A percentile compares a stretch with the other conserved stretches of the same genome.
These are phyloP conservation scores for Erysimum cheiri DNA, from an alignment of 441 rosid species.

Conservation along the genomic window DNA sequence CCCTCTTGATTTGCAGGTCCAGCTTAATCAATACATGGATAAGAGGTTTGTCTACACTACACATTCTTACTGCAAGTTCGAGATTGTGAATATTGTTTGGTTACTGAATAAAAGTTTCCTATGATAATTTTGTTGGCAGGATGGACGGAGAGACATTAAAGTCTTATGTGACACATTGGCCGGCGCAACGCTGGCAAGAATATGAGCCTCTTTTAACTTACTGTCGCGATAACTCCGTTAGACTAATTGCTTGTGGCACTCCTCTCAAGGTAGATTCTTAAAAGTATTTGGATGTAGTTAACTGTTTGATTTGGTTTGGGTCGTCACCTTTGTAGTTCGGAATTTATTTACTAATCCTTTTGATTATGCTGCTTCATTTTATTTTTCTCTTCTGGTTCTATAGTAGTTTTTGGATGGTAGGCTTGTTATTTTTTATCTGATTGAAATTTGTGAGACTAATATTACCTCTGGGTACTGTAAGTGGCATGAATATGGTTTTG, in stretches of 20 bases:
- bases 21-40: slow-evolving; percentile 67
- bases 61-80: neutral
- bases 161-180: slow-evolving; percentile 71
- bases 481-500: slow-evolving; percentile 19
- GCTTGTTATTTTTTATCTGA: neutral
- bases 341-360: slow-evolving; percentile 6
- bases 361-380: slow-evolving; percentile 14
- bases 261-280: slow-evolving; percentile 69
- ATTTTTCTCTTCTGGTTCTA: neutral
- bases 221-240: slow-evolving; percentile 78
- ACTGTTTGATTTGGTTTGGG: neutral
- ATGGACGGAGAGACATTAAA: slow-evolving; percentile 77
- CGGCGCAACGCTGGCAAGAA: slow-evolving; percentile 79
- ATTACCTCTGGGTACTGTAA: slow-evolving; percentile 6
- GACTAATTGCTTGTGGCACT: slow-evolving; percentile 84
- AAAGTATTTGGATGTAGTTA: neutral
- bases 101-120: neutral
- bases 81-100: slow-evolving; percentile 4
- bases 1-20: slow-evolving; percentile 75
- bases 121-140: slow-evolving; percentile 55
- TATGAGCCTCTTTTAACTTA: slow-evolving; percentile 81
- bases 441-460: neutral
- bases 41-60: slow-evolving; percentile 56
- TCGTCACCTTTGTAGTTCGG: neutral
- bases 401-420: neutral